Base-by-base conservation (phyloP, 2,329 filamentous ascomycete genomes). In the Aspergillus ochraceoroseus region DNA sequence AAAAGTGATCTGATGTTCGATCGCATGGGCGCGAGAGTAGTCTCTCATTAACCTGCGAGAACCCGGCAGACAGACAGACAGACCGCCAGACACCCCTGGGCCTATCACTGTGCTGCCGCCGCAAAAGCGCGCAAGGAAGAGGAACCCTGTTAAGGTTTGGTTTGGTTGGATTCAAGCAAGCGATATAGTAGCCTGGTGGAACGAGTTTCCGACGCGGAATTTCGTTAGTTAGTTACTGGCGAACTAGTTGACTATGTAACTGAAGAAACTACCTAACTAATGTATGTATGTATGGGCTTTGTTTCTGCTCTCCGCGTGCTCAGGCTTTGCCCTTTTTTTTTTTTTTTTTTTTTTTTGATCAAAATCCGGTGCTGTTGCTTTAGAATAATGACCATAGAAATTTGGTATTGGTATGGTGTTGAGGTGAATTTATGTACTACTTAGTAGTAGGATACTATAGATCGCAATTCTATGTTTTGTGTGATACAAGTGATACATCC, bases 1-100 rank as follows among this genome's bases (percentile, higher is more conserved):
- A 64, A 65, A 51, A 61, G 58, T 2, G 66, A 70, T 38, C 41
- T 69, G 30, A 54, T 65, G 31, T 67, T 68, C 39, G 67, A 70
- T 32, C 57, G 62, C 5, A 70, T 70, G 67, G 57, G 63, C 26
- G 62, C 65, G 17, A 55, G 67, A 37, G 56, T 70, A 36, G 55
- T 54, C 14, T 35, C 57, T 4, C 47, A 54, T 14, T 62, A 35
- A 49, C n/a, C n/a, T n/a, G n/a, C n/a, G n/a, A n/a, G n/a, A n/a
- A n/a, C n/a, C n/a, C n/a, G n/a, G n/a, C n/a, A n/a, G n/a, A n/a
- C n/a, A n/a, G n/a, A n/a, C n/a, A n/a, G n/a, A n/a, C n/a, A n/a
- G n/a, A n/a, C n/a, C n/a, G n/a, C n/a, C n/a, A n/a, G n/a, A n/a
- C n/a, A n/a, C n/a, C n/a, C n/a, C n/a, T n/a, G n/a, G n/a, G n/a